A percentile compares a stretch with the other conserved stretches of the same genome.
These are phyloP conservation scores for Linanthus parryae DNA, from an alignment of 148 eudicot genomes.

Conservation along the genomic window DNA sequence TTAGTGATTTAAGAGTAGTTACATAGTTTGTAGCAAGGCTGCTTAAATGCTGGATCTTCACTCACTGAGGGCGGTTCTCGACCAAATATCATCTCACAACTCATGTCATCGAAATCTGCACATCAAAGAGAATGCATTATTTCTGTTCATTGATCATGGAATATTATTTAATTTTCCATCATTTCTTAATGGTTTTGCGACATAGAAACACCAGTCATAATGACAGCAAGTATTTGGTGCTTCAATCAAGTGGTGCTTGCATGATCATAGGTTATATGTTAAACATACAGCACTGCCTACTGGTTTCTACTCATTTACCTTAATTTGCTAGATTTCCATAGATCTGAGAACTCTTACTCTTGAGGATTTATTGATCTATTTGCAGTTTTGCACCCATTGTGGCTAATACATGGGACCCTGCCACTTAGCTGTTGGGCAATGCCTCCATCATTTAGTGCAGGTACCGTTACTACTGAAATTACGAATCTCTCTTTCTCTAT, in stretches of 20 bases:
- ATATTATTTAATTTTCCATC: neutral
- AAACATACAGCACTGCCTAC: neutral
- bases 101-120: slow-evolving; percentile 17
- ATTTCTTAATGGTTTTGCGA: neutral
- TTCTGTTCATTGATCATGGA: neutral
- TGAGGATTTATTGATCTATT: slow-evolving; percentile 4
- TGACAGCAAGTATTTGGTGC: neutral
- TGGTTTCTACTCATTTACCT: neutral
- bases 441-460: slow-evolving; percentile 22
- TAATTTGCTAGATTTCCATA: neutral
- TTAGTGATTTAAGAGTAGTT: neutral
- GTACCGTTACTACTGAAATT: slow-evolving; percentile 11
- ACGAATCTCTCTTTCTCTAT: neutral
- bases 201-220: neutral
- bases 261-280: neutral
- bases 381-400: slow-evolving; percentile 21
- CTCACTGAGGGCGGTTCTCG: slow-evolving; percentile 12
- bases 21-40: slow-evolving; percentile 18
- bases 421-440: slow-evolving; percentile 13
- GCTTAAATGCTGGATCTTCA: slow-evolving; percentile 18
- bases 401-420: slow-evolving; percentile 23
- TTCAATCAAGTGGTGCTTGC: neutral
- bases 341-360: slow-evolving; percentile 7
- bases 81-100: slow-evolving; percentile 21
- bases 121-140: neutral